phyloP scores from a whole-genome alignment of 2,329 filamentous ascomycete species.

The Periconia sp. region DNA sequence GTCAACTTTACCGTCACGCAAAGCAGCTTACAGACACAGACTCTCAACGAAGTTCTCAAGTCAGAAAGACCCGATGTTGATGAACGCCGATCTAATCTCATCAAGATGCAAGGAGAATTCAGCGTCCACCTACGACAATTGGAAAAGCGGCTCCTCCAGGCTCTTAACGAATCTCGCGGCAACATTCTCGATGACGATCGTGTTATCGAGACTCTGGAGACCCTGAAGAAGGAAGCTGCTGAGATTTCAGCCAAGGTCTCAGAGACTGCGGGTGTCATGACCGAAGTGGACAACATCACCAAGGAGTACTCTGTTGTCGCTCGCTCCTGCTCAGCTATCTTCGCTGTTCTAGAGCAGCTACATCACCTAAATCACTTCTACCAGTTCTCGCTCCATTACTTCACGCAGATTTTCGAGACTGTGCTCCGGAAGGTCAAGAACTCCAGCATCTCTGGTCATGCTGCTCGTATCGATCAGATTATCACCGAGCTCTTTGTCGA shows the following conservation, averaged over 20 bases:
- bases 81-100: constrained; percentile 92
- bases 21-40: constrained; percentile 97
- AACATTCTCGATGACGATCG: constrained; percentile 99
- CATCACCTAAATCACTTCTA: constrained; percentile 99
- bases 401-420: constrained; percentile 94
- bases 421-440: constrained; percentile 83
- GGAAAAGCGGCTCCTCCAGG: constrained; percentile 91
- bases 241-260: constrained; percentile 96
- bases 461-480: constrained; percentile 84
- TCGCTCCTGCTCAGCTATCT: constrained; percentile 93
- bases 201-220: constrained; percentile 97
- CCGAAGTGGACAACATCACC: constrained; percentile 95
- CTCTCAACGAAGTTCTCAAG: constrained; percentile 95
- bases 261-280: constrained; percentile 97
- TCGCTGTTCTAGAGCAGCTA: constrained; percentile 93
- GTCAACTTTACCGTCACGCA: constrained; percentile 99
- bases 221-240: constrained; percentile 94
- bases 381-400: constrained; percentile 98
- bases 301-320: constrained; percentile 93
- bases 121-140: constrained; percentile 96
- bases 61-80: constrained; percentile 97
- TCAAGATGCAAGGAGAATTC: constrained; percentile 99
- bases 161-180: constrained; percentile 94
- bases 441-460: constrained; percentile 75
- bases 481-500: constrained; percentile 90